These are phyloP conservation scores for Plasmodium billcollinsi DNA, from an alignment of 169 alveolate species.

Conservation along the genomic window DNA sequence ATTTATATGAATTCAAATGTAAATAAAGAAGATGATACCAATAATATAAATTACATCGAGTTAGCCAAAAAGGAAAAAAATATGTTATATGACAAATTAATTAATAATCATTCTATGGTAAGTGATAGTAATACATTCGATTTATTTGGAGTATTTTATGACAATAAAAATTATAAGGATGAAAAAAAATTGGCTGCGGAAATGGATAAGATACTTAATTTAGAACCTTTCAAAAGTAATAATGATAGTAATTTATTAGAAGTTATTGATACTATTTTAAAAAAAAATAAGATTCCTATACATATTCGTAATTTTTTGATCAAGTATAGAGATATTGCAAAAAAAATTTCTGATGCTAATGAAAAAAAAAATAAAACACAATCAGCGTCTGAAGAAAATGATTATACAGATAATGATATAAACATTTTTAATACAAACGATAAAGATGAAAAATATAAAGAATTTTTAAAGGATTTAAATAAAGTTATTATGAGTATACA, in stretches of 20 bases:
- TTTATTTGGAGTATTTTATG: conserved; percentile 76
- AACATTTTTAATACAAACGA: neutral
- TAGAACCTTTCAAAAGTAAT: conserved; percentile 76
- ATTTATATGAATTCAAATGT: conserved; percentile 9
- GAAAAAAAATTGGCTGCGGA: conserved; percentile 33
- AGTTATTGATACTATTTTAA: conserved; percentile 65
- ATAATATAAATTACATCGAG: conserved; percentile 56
- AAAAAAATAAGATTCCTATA: conserved; percentile 46
- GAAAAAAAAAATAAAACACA: neutral
- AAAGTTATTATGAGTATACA: conserved; percentile 68
- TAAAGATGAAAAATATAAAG: conserved; percentile 13
- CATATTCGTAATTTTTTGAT: conserved; percentile 61
- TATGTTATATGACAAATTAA: conserved; percentile 30
- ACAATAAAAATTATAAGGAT: conserved; percentile 43
- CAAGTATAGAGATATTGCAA: conserved; percentile 47
- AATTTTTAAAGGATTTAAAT: conserved; percentile 37
- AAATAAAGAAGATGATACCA: neutral
- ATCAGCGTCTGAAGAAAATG: neutral
- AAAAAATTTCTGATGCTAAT: conserved; percentile 14
- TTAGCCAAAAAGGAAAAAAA: conserved; percentile 70
- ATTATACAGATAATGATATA: neutral
- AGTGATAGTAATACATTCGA: conserved; percentile 59
- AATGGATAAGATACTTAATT: conserved; percentile 50
- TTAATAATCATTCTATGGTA: conserved; percentile 30
- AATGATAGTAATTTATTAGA: conserved; percentile 35